Conservation (phyloP, 768 basidiomycete species). For the Suillus tomentosus region DNA sequence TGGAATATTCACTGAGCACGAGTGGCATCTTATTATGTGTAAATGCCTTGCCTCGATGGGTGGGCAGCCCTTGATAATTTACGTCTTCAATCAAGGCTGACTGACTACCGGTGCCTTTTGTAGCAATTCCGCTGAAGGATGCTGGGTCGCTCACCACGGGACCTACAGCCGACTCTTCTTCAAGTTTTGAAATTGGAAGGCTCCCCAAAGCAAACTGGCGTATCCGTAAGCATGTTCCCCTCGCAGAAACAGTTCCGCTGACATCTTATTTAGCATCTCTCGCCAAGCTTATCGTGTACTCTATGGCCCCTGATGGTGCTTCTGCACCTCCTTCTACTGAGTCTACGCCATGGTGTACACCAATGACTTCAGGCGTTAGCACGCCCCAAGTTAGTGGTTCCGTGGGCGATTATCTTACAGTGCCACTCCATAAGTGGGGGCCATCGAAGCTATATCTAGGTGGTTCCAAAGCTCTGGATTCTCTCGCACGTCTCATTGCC, state of each 20-base stretch:
- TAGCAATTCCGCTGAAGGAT: slow-evolving; percentile 75
- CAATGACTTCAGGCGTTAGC: slow-evolving; percentile 60
- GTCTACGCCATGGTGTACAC: slow-evolving; percentile 76
- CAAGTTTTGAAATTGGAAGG: slow-evolving; percentile 51
- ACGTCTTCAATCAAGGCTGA: slow-evolving; percentile 2
- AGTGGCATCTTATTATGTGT: slow-evolving; percentile 87
- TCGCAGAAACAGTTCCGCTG: background rate
- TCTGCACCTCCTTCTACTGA: slow-evolving; percentile 59
- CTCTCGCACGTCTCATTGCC: slow-evolving; percentile 80
- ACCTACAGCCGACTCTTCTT: slow-evolving; percentile 71
- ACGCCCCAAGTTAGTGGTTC: slow-evolving; percentile 29
- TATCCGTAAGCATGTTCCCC: slow-evolving; percentile 51
- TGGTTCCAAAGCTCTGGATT: slow-evolving; percentile 84
- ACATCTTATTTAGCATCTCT: slow-evolving; percentile 57
- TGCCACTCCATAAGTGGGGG: slow-evolving; percentile 52
- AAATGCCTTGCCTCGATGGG: slow-evolving; percentile 86
- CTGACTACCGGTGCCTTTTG: slow-evolving; percentile 11
- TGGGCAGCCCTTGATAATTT: slow-evolving; percentile 35
- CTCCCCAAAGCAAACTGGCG: slow-evolving; percentile 74
- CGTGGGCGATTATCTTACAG: slow-evolving; percentile 59
- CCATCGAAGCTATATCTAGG: slow-evolving; percentile 59
- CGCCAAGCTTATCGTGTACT: slow-evolving; percentile 86
- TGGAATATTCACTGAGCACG: slow-evolving; percentile 82
- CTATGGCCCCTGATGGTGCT: slow-evolving; percentile 71
- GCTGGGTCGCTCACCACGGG: slow-evolving; percentile 76